Evolutionary conservation across 371 early-diverging fungal species (phyloP), one percentile per base, ranked within the genome.

Genomic region (Zychaea mexicana): DNA sequence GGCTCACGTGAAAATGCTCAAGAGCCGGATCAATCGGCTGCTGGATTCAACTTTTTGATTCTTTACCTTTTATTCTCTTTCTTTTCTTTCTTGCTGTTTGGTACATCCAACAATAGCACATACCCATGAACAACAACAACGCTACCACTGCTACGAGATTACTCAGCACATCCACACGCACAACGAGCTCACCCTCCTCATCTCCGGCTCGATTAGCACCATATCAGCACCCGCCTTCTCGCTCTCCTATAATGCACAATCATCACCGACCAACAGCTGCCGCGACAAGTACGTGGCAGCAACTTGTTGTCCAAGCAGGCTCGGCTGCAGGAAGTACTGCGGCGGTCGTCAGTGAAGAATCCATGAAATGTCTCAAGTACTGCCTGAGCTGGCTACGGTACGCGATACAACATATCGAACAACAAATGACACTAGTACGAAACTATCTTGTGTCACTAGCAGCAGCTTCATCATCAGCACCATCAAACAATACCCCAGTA

Each of bases 351-450:
- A 90, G 90, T 63, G 91, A 91, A 62, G 91, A 93, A 71, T 87
- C 88, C 45, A 85, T 93, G 86, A 86, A 86, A 64, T 82, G 90
- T 55, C 69, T 93, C 26, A 84, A 86, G 60, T 93, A 92, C 72
- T 94, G 94, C 65, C 76, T 92, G 17, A 87, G 88, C 63, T 94
- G 94, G 94, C 77, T 94, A 2, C 84, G 89, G 71, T 94, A 95
- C 54, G 95, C 96, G 0, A 87, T 90, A 2, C 79, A 83, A 28
- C 89, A 93, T 54, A 91, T 96, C 39, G 91, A 90, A 31, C 86
- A 84, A 47, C 94, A 94, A 69, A 91, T 95, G 64, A 69, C 73
- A 5, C 63, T 88, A 17, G 74, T 96, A 57, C 83, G 88, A 7
- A 79, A 78, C 31, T 88, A 88, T 62, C 71, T 94, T 5, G 85